Evolutionary conservation across 2,329 filamentous ascomycete species (phyloP), one percentile per base, ranked within the genome.

Genomic region (Pyrenochaeta sp.): DNA sequence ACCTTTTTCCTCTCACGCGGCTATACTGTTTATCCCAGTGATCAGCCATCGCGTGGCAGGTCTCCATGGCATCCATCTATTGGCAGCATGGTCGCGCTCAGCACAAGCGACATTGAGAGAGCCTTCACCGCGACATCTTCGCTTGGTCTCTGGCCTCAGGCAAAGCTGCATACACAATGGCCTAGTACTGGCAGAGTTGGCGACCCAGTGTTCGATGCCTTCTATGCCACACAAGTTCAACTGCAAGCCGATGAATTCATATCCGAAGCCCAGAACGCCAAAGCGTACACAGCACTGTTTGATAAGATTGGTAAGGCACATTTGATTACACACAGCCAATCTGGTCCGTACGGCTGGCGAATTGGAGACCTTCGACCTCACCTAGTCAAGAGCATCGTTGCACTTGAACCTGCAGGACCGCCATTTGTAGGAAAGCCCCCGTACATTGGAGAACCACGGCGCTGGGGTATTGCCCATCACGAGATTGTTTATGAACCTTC

Each of bases 351-450:
- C 52, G 36, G 74, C 7, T 83, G 78, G 78, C 73, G 81, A 7
- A 74, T 81, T 7, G 81, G 79, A 1, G 84, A 87, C 58, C 67
- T 71, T 2, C 66, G 77, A 3, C 83, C 84, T 0, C 58, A 78
- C 0, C 69, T 81, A 0, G 79, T 86, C 1, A 77, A 77, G 17
- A 79, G 72, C 0, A 77, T 85, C 18, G 68, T 87, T 1, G 75
- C 79, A 0, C 56, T 87, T 11, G 85, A 87, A 60, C 84, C 84
- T 0, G 66, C 73, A 3, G 84, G 84, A 0, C 83, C 84, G 1
- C 83, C 83, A 0, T 85, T 39, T 20, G 21, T 20, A 18, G 18
- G 20, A 14, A 36, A 37, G 1, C 42, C 46, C 2, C 46, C 46
- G 7, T 50, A 50, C 44, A 30, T 39, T 18, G 37, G 21, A 2